These are phyloP conservation scores for Macadamia tetraphylla DNA, from an alignment of 164 flowering plant species.

Conservation along the genomic window DNA sequence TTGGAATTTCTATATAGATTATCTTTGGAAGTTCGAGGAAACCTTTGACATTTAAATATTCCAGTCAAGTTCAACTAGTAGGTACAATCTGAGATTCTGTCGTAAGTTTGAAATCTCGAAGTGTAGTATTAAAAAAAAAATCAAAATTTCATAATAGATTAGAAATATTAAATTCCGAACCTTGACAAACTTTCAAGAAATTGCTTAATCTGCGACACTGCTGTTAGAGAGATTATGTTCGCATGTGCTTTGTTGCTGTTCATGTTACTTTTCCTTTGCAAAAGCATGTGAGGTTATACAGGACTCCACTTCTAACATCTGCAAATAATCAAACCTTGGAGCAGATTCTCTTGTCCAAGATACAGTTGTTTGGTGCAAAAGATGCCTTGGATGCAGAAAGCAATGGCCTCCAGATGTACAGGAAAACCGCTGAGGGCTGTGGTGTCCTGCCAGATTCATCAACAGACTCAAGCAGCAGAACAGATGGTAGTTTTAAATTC, in stretches of 20 bases:
- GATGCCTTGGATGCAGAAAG: conserved; percentile 28
- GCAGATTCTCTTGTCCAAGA: conserved; percentile 81
- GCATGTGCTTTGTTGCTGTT: background rate
- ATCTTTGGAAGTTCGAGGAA: too few species aligned
- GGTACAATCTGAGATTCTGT: too few species aligned
- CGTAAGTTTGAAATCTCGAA: too few species aligned
- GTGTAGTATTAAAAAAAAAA: too few species aligned
- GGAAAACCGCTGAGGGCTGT: conserved; percentile 87
- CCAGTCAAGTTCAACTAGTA: too few species aligned
- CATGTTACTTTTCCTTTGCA: background rate
- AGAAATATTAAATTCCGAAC: too few species aligned
- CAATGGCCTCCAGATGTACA: conserved; percentile 49
- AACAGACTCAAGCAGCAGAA: conserved; percentile 79
- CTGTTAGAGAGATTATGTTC: background rate
- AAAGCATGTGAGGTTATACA: conserved; percentile 1
- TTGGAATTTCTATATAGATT: too few species aligned
- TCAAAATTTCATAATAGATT: too few species aligned
- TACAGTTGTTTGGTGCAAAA: conserved; percentile 57
- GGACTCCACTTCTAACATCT: background rate
- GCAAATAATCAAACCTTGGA: conserved; percentile 14
- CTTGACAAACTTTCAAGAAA: too few species aligned
- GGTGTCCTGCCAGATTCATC: conserved; percentile 88
- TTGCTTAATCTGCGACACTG: background rate
- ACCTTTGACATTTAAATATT: too few species aligned
- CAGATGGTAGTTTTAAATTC: conserved; percentile 46